These are phyloP conservation scores for Breynia disticha DNA, from an alignment of 441 rosid species.

Conservation along the genomic window DNA sequence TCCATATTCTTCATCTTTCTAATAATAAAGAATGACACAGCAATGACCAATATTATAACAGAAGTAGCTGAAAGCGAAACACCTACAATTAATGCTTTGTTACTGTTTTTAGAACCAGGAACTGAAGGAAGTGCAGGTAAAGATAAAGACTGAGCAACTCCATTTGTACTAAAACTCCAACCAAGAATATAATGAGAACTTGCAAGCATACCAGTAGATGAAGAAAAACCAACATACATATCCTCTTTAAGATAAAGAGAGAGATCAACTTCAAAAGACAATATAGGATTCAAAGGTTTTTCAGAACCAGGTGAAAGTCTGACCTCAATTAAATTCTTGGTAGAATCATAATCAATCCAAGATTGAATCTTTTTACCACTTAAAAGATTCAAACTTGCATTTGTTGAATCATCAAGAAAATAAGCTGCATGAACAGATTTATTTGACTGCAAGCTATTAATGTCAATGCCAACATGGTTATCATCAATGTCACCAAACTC, in stretches of 20 bases:
- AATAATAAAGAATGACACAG: slow-evolving; percentile 24
- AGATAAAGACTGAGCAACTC: slow-evolving; percentile 47
- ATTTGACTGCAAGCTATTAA: slow-evolving; percentile 48
- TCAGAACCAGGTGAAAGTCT: slow-evolving; percentile 49
- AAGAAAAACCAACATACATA: slow-evolving; percentile 78
- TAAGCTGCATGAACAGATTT: slow-evolving; percentile 46
- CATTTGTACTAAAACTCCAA: slow-evolving; percentile 67
- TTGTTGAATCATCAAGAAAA: slow-evolving; percentile 29
- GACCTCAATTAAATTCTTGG: slow-evolving; percentile 38
- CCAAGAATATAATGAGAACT: slow-evolving; percentile 71
- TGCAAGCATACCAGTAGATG: slow-evolving; percentile 71
- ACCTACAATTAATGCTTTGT: slow-evolving; percentile 24
- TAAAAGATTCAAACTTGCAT: slow-evolving; percentile 28
- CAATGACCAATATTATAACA: slow-evolving; percentile 21
- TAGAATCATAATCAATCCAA: slow-evolving; percentile 80
- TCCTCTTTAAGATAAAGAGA: slow-evolving; percentile 35
- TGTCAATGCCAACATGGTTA: slow-evolving; percentile 69
- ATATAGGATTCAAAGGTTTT: slow-evolving; percentile 46
- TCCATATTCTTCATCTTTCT: slow-evolving; percentile 39
- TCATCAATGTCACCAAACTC: slow-evolving; percentile 60
- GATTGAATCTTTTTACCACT: slow-evolving; percentile 50
- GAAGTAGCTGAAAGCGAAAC: slow-evolving; percentile 30
- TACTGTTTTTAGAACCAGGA: slow-evolving; percentile 27
- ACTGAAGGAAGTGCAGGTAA: slow-evolving; percentile 48
- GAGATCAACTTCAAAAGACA: slow-evolving; percentile 48